Evolutionary conservation across 1,284 basidiomycete species (phyloP).

Genomic region (Gymnopus androsaceus): DNA sequence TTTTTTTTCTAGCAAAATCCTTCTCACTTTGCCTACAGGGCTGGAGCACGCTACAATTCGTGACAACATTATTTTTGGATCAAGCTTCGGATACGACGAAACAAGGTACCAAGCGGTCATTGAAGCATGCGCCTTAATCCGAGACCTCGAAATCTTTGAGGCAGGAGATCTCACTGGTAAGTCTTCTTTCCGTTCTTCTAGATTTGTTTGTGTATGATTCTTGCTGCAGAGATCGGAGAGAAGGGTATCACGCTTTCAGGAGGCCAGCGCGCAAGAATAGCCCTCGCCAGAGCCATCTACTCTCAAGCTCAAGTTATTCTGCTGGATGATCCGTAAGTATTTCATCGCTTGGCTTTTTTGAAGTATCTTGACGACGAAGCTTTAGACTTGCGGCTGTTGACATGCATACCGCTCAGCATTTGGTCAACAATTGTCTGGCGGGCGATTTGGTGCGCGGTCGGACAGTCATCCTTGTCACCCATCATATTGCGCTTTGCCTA

Average conservation of each 20-base stretch:
- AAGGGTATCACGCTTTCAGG: constrained; percentile 77
- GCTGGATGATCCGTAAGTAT: constrained; percentile 79
- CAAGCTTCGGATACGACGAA: constrained; percentile 64
- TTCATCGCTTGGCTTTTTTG: neutral
- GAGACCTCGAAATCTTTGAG: constrained; percentile 76
- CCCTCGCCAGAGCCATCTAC: constrained; percentile 67
- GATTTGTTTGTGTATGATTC: constrained; percentile 7
- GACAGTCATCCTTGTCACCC: constrained; percentile 84
- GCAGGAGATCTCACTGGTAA: constrained; percentile 81
- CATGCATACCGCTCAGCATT: constrained; percentile 82
- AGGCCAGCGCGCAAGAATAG: constrained; percentile 80
- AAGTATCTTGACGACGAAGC: constrained; percentile 3
- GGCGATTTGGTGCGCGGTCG: constrained; percentile 65
- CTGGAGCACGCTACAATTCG: constrained; percentile 76
- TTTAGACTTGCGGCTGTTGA: constrained; percentile 82
- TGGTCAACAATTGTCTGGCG: constrained; percentile 64
- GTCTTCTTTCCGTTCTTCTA: constrained; percentile 7
- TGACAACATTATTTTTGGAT: constrained; percentile 83
- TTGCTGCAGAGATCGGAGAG: constrained; percentile 63
- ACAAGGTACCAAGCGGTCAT: constrained; percentile 72
- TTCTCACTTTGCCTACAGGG: constrained; percentile 40
- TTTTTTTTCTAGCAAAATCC: neutral
- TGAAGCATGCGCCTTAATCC: constrained; percentile 77
- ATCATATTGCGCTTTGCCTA: constrained; percentile 77
- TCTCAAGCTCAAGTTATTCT: constrained; percentile 70